Base-by-base conservation (phyloP, 148 eudicot genomes). In the Nyssa sinensis region DNA sequence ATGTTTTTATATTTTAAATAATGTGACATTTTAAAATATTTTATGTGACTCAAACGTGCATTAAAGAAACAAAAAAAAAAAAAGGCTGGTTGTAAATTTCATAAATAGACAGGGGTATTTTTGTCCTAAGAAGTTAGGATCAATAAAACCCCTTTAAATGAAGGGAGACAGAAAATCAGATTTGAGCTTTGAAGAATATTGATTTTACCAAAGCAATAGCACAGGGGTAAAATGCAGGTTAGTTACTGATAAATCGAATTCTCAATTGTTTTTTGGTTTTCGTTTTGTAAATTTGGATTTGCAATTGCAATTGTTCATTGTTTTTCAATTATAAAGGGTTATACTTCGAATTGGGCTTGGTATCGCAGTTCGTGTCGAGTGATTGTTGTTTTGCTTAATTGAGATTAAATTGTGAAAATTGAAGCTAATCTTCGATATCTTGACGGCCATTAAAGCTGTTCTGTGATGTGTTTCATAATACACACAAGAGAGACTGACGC, bases 141-240 rank as follows among this genome's bases (percentile, higher is more conserved):
- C n/a, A n/a, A n/a, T n/a, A n/a, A n/a, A n/a, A n/a, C n/a, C n/a
- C n/a, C n/a, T n/a, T n/a, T n/a, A n/a, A n/a, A n/a, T n/a, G n/a
- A n/a, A n/a, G n/a, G n/a, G n/a, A n/a, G n/a, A n/a, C n/a, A n/a
- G n/a, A n/a, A n/a, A n/a, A n/a, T n/a, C n/a, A n/a, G n/a, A n/a
- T n/a, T n/a, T n/a, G n/a, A n/a, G n/a, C n/a, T n/a, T n/a, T n/a
- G n/a, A 41, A 41, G 1, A 5, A 14, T 1, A 41, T 10, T 41
- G 49, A 10, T 8, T 7, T 41, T 14, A 41, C 49, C 49, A 41
- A n/a, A 41, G 11, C 13, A 41, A 41, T 0, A 41, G 11, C n/a
- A n/a, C n/a, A n/a, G n/a, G n/a, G n/a, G n/a, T n/a, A 37, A 53
- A 53, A 55, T 55, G 59, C 59, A 55, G 59, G 59, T 55, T 17